These are phyloP conservation scores for Entelexis paramagnoliae DNA, from an alignment of 1,139 yeast species.

Conservation along the genomic window DNA sequence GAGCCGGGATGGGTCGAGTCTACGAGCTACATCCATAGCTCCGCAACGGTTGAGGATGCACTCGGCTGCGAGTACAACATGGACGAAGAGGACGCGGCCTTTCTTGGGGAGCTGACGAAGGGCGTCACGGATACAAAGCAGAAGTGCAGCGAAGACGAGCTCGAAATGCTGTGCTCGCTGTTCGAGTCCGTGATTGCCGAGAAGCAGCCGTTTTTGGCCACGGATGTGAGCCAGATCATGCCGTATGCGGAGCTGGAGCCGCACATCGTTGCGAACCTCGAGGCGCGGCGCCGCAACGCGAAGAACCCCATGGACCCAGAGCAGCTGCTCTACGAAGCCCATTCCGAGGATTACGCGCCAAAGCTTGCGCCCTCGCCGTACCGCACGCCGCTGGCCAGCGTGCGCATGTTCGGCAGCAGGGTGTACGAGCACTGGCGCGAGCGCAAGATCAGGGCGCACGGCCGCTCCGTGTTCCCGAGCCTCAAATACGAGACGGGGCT, in stretches of 20 bases:
- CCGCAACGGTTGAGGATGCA: slow-evolving; percentile 93
- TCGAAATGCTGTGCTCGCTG: slow-evolving; percentile 65
- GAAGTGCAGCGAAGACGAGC: slow-evolving; percentile 64
- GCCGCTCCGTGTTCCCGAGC: slow-evolving; percentile 61
- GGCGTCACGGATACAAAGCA: slow-evolving; percentile 23
- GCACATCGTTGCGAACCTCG: slow-evolving; percentile 26
- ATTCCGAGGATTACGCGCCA: slow-evolving; percentile 22
- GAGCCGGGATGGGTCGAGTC: slow-evolving; percentile 61
- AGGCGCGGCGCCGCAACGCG: slow-evolving; percentile 23
- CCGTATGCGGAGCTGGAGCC: slow-evolving; percentile 54
- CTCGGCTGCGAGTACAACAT: slow-evolving; percentile 76
- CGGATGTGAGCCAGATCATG: slow-evolving; percentile 72
- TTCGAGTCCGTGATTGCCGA: slow-evolving; percentile 66
- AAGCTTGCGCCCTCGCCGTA: slow-evolving; percentile 21
- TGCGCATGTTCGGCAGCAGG: slow-evolving; percentile 54
- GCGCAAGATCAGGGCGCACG: slow-evolving; percentile 61
- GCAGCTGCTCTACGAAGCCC: slow-evolving; percentile 25
- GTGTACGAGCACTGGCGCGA: slow-evolving; percentile 75
- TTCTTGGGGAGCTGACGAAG: slow-evolving; percentile 40
- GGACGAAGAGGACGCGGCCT: slow-evolving; percentile 81
- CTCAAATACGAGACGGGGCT: slow-evolving; percentile 79
- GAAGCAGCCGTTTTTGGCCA: slow-evolving; percentile 76
- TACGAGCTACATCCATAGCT: slow-evolving; percentile 69
- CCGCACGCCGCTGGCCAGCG: slow-evolving; percentile 44
- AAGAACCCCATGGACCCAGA: slow-evolving; percentile 33